phyloP scores from a whole-genome alignment of 169 alveolate species.

The Eimeria sp. region DNA sequence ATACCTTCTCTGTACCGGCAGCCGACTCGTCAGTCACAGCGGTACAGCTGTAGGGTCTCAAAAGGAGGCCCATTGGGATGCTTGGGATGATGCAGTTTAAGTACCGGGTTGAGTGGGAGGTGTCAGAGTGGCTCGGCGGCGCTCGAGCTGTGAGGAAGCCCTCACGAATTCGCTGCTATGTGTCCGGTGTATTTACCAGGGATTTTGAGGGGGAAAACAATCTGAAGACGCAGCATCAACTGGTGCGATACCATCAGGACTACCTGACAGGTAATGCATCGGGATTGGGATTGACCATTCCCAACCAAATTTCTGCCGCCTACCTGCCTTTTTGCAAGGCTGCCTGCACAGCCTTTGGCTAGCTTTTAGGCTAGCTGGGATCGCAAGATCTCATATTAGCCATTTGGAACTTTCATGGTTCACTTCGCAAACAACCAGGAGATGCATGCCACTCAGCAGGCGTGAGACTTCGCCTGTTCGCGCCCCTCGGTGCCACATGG shows the following conservation, averaged over 20 bases:
- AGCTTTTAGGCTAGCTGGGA: conserved; percentile 58
- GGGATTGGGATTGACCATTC: conserved; percentile 58
- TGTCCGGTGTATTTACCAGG: conserved; percentile 49
- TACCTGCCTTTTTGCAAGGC: conserved; percentile 46
- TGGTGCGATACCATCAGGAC: conserved; percentile 56
- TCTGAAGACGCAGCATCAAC: conserved; percentile 44
- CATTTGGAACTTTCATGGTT: conserved; percentile 29
- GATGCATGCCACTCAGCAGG: conserved; percentile 8
- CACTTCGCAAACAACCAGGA: neutral
- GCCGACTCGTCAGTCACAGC: conserved; percentile 21
- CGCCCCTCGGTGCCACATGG: neutral
- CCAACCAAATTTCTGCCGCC: conserved; percentile 72
- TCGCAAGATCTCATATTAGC: conserved; percentile 32
- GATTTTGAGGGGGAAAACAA: conserved; percentile 40
- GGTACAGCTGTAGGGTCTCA: conserved; percentile 41
- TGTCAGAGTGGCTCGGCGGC: conserved; percentile 46
- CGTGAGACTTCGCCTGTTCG: neutral
- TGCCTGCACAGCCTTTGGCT: conserved; percentile 52
- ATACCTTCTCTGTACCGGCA: conserved; percentile 25
- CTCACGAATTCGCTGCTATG: conserved; percentile 29
- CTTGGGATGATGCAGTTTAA: neutral
- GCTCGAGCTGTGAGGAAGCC: neutral
- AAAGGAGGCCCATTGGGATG: conserved; percentile 34
- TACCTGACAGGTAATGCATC: conserved; percentile 47
- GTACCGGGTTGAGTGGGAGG: conserved; percentile 58